These are phyloP conservation scores for Trichomonascus vanleenenianus DNA, from an alignment of 805 yeast genomes.

Conservation along the genomic window DNA sequence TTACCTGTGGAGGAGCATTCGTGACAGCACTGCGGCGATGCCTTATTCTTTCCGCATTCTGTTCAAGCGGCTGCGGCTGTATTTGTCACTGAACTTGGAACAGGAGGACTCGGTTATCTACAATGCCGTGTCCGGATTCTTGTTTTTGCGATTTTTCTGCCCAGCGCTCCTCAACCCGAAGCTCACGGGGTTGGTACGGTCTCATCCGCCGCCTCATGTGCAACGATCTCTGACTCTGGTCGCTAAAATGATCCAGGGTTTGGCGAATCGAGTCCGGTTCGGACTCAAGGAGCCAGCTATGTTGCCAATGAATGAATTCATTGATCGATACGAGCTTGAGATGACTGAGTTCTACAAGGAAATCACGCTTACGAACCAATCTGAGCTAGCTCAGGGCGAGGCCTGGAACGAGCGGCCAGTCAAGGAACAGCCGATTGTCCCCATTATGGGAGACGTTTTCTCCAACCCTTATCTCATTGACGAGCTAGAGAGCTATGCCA, in stretches of 20 bases:
- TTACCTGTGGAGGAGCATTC: constrained; percentile 60
- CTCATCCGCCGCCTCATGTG: constrained; percentile 61
- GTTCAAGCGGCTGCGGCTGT: constrained; percentile 48
- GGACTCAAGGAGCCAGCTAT: constrained; percentile 82
- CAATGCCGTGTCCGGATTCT: constrained; percentile 74
- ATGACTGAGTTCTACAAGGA: constrained; percentile 62
- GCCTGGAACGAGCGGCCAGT: constrained; percentile 14
- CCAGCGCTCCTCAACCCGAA: constrained; percentile 92
- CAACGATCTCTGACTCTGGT: constrained; percentile 75
- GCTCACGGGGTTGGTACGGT: constrained; percentile 60
- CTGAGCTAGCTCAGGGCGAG: background rate
- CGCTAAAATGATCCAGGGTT: constrained; percentile 65
- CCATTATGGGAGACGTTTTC: constrained; percentile 22
- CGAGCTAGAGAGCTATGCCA: constrained; percentile 24
- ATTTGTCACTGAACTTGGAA: constrained; percentile 7
- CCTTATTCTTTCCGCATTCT: constrained; percentile 62
- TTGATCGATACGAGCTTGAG: constrained; percentile 49
- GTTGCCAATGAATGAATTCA: constrained; percentile 59
- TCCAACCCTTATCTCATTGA: constrained; percentile 32
- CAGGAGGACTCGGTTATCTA: constrained; percentile 33
- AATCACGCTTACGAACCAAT: constrained; percentile 37
- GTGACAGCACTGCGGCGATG: constrained; percentile 60
- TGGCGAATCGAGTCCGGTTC: constrained; percentile 70
- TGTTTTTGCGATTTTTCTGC: constrained; percentile 78
- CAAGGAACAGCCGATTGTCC: constrained; percentile 15